Evolutionary conservation across 2,329 filamentous ascomycete genomes (phyloP), one percentile per base, ranked within the genome.

Genomic region (Tolypocladium nubicola): DNA sequence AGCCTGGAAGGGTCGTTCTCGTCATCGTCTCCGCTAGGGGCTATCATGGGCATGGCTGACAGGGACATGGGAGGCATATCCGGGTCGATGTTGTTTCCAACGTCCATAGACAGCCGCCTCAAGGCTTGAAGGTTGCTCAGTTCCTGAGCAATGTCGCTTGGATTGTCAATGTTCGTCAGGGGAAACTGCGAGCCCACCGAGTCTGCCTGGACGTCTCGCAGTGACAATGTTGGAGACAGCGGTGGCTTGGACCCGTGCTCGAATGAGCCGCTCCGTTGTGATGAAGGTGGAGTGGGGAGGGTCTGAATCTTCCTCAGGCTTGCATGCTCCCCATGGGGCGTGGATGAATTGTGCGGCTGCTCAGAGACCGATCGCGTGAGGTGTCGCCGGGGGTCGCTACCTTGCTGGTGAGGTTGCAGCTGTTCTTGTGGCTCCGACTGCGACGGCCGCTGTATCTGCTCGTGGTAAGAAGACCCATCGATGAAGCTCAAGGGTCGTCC

Each of bases 31-130:
- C 85, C 83, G 3, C 79, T 84, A 1, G 89, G 89, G 21, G 89
- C 87, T 61, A 87, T 81, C 21, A 87, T 80, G 3, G 89, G 86
- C 74, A 90, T 86, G 47, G 87, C 83, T 67, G 88, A 82, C 43
- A 85, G 74, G 6, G 81, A 81, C 68, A 84, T 77, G 2, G 87
- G 87, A 16, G 90, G 85, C 62, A 95, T 77, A 69, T 95, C 89
- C 0, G 89, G 85, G 63, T 88, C 85, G 60, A 79, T 82, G 50
- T 76, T 82, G 61, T 83, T 96, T 75, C 75, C 84, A 64, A 96
- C 89, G 69, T 95, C 92, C 91, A 97, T 96, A 23, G 92, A 96
- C 85, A 97, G 89, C 62, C 92, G 84, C 64, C 92, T 84, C 61
- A 97, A 82, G 2, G 92, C 92, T 71, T 96, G 91, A 60, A 97